Conservation (phyloP, 2,329 filamentous ascomycete species). For the Pyrenochaeta sp. region DNA sequence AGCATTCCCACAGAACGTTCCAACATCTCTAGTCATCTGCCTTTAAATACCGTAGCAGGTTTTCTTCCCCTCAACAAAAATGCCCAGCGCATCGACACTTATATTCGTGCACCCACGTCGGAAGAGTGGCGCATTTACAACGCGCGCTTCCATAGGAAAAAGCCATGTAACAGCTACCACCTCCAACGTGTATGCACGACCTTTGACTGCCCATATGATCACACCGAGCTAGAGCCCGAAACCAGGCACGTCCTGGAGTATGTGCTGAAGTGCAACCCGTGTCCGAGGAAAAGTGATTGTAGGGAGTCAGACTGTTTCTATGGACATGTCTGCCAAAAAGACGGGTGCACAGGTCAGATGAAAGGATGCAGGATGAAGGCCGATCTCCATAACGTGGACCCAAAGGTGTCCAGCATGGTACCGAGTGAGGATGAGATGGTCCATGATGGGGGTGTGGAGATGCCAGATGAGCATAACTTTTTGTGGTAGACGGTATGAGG, state of each 20-base stretch:
- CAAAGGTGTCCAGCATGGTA: slow-evolving; percentile 30
- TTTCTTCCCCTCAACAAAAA: slow-evolving; percentile 59
- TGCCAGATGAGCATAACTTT: background rate
- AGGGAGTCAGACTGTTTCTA: slow-evolving; percentile 54
- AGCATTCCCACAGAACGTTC: slow-evolving; percentile 4
- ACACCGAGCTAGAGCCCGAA: slow-evolving; percentile 52
- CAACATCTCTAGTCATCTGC: slow-evolving; percentile 28
- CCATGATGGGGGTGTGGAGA: background rate
- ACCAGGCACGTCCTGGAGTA: slow-evolving; percentile 54
- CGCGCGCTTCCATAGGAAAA: slow-evolving; percentile 41
- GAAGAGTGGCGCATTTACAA: slow-evolving; percentile 54
- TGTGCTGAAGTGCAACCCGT: slow-evolving; percentile 56
- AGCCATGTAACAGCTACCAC: slow-evolving; percentile 61
- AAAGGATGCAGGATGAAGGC: slow-evolving; percentile 37
- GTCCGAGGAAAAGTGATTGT: slow-evolving; percentile 52
- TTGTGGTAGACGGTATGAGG: background rate
- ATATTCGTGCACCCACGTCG: slow-evolving; percentile 46
- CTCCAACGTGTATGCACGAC: slow-evolving; percentile 52
- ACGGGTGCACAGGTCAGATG: slow-evolving; percentile 28
- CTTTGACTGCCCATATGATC: slow-evolving; percentile 55
- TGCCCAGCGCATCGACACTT: slow-evolving; percentile 58
- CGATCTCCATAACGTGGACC: slow-evolving; percentile 30
- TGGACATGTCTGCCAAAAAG: slow-evolving; percentile 57
- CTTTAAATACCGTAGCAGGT: slow-evolving; percentile 14
- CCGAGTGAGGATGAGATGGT: slow-evolving; percentile 10